Percentiles rank a stretch among this genome's conserved stretches.
Conservation (phyloP, 1,284 basidiomycete genomes). For the Apiotrichum porosum region DNA sequence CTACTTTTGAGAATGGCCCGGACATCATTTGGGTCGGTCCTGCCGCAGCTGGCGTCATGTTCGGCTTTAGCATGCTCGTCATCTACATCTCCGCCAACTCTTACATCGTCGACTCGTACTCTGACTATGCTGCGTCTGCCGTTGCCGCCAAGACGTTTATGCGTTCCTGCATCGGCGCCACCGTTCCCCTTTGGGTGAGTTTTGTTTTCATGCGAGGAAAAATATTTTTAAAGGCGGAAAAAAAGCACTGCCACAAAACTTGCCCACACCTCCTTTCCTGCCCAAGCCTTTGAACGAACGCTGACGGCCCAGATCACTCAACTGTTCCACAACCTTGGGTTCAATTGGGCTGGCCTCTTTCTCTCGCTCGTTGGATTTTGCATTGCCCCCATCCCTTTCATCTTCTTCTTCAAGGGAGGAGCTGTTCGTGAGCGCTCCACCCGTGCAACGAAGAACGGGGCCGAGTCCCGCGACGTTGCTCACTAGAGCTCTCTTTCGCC, state of each 20-base stretch:
- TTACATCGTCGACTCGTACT: slow-evolving; percentile 40
- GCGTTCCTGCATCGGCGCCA: slow-evolving; percentile 49
- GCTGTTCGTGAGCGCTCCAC: slow-evolving; percentile 22
- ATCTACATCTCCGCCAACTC: slow-evolving; percentile 46
- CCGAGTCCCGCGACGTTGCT: neutral
- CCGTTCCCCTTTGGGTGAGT: slow-evolving; percentile 38
- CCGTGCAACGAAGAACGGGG: slow-evolving; percentile 17
- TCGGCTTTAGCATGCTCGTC: slow-evolving; percentile 38
- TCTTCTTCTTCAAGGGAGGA: slow-evolving; percentile 43
- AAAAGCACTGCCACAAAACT: neutral
- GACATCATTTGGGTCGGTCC: slow-evolving; percentile 40
- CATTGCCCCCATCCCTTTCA: slow-evolving; percentile 35
- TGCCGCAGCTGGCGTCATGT: slow-evolving; percentile 28
- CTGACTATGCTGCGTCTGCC: slow-evolving; percentile 41
- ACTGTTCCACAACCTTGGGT: slow-evolving; percentile 27
- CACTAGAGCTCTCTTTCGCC: neutral
- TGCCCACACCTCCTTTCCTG: neutral
- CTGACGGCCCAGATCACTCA: neutral
- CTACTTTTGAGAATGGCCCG: slow-evolving; percentile 26
- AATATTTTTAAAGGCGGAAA: no score
- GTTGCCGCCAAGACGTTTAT: slow-evolving; percentile 54
- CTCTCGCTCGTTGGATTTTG: slow-evolving; percentile 32
- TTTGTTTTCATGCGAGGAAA: slow-evolving; percentile 23
- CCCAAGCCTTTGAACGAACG: neutral
- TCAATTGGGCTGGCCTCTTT: slow-evolving; percentile 36